phyloP scores from a whole-genome alignment of 306 rosid species.

The Hippophae gyantsensis region DNA sequence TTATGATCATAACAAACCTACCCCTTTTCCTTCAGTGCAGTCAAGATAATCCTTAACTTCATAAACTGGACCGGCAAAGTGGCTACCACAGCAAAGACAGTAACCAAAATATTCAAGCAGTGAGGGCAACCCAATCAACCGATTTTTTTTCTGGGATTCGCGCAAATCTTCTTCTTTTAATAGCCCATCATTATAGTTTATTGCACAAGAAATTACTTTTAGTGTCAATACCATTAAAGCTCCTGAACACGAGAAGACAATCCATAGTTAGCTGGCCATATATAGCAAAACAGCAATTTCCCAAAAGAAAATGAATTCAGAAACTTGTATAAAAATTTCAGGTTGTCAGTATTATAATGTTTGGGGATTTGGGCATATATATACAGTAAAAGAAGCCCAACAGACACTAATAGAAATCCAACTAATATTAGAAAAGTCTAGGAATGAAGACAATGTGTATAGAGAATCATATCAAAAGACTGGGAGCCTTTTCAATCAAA shows the following conservation, averaged over 20 bases:
- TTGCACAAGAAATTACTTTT: conserved; percentile 83
- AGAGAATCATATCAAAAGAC: too few species aligned
- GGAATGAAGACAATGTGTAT: too few species aligned
- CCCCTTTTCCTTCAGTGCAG: conserved; percentile 94
- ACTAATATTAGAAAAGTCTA: too few species aligned
- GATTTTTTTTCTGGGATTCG: conserved; percentile 74
- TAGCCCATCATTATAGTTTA: conserved; percentile 84
- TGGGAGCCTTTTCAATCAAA: too few species aligned
- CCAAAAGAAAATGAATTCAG: too few species aligned
- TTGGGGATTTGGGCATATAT: too few species aligned
- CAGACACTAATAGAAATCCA: too few species aligned
- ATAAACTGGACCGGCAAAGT: conserved; percentile 94
- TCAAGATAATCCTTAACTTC: conserved; percentile 93
- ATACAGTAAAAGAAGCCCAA: too few species aligned
- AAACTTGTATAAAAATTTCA: too few species aligned
- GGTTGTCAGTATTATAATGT: too few species aligned
- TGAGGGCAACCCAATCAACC: conserved; percentile 66
- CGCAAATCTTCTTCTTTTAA: conserved; percentile 71
- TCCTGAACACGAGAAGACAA: conserved; percentile 40
- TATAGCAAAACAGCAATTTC: too few species aligned
- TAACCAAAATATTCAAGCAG: conserved; percentile 73
- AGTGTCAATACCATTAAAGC: conserved; percentile 87
- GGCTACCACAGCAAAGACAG: conserved; percentile 91
- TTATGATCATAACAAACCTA: conserved; percentile 16
- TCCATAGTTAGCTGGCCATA: too few species aligned